phyloP scores from a whole-genome alignment of 1,139 yeast species.

The Taphrina confusa region DNA sequence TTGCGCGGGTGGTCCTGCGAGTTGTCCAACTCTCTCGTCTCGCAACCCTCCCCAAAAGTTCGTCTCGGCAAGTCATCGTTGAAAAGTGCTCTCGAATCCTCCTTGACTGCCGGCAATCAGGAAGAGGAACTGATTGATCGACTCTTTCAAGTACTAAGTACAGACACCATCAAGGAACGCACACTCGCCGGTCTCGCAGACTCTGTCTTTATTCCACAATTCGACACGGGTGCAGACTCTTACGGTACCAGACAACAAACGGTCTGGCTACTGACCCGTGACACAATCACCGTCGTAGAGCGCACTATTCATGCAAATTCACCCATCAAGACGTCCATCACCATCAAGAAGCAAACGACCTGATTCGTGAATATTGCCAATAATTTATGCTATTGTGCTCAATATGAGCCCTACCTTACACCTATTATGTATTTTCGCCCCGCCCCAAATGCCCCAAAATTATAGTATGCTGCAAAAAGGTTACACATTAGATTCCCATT shows the following conservation, averaged over 20 bases:
- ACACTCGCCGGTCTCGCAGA: conserved; percentile 54
- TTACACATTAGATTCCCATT: too few relatives aligned
- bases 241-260: conserved; percentile 95
- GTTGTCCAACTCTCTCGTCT: conserved; percentile 63
- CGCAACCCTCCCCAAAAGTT: conserved; percentile 75
- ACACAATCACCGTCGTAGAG: conserved; percentile 54
- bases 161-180: conserved; percentile 48
- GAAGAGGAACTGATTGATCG: conserved; percentile 52
- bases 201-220: conserved; percentile 58
- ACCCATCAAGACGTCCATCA: background rate
- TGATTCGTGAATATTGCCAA: too few relatives aligned
- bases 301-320: conserved; percentile 41
- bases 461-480: too few relatives aligned
- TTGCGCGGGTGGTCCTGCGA: conserved; percentile 1
- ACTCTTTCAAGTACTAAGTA: conserved; percentile 59
- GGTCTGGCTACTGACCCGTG: conserved; percentile 60
- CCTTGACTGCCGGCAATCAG: conserved; percentile 41
- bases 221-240: conserved; percentile 16
- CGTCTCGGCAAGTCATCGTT: conserved; percentile 55
- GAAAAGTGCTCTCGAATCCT: conserved; percentile 48
- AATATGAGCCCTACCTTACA: too few relatives aligned
- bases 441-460: too few relatives aligned
- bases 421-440: too few relatives aligned
- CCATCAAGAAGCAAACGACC: background rate
- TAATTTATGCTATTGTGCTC: too few relatives aligned